These are phyloP conservation scores for Evansstolkia leycettana DNA, from an alignment of 495 filamentous ascomycete genomes.

Conservation along the genomic window DNA sequence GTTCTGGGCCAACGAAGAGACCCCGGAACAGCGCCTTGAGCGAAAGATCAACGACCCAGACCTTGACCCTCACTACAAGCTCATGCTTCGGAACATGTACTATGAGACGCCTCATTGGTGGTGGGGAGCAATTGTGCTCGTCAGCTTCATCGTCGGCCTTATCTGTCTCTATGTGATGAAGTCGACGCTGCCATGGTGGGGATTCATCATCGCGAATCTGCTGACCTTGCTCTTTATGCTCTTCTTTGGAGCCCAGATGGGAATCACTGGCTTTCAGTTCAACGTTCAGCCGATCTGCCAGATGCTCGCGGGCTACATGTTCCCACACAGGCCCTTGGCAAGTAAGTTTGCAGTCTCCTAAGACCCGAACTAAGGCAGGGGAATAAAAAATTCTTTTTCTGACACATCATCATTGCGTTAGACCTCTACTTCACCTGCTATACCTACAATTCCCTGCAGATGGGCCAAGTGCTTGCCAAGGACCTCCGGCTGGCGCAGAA, in stretches of 20 bases:
- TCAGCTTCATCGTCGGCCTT: conserved; percentile 31
- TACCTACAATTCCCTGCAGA: conserved; percentile 17
- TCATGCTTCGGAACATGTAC: conserved; percentile 22
- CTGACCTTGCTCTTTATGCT: conserved; percentile 18
- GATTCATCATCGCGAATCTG: conserved; percentile 31
- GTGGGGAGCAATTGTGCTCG: conserved; percentile 26
- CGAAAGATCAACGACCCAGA: conserved; percentile 3
- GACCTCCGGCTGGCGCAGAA: conserved; percentile 30
- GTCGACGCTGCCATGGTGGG: conserved; percentile 39
- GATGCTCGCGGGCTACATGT: conserved; percentile 25
- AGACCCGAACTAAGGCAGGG: too few relatives aligned
- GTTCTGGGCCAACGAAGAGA: conserved; percentile 18
- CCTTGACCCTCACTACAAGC: conserved; percentile 28
- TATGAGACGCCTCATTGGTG: conserved; percentile 34
- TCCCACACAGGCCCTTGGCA: conserved; percentile 20
- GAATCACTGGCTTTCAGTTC: conserved; percentile 25
- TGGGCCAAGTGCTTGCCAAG: conserved; percentile 16
- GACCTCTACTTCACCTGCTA: conserved; percentile 19
- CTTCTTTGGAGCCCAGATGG: conserved; percentile 24
- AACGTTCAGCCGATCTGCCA: conserved; percentile 21
- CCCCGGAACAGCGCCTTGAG: conserved; percentile 6
- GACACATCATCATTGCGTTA: neutral
- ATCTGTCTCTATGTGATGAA: conserved; percentile 24
- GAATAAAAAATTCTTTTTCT: neutral
- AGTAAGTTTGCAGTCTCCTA: too few relatives aligned